Conservation (phyloP, 2,329 filamentous ascomycete species). For the Paecilomyces dactylethromorphus region DNA sequence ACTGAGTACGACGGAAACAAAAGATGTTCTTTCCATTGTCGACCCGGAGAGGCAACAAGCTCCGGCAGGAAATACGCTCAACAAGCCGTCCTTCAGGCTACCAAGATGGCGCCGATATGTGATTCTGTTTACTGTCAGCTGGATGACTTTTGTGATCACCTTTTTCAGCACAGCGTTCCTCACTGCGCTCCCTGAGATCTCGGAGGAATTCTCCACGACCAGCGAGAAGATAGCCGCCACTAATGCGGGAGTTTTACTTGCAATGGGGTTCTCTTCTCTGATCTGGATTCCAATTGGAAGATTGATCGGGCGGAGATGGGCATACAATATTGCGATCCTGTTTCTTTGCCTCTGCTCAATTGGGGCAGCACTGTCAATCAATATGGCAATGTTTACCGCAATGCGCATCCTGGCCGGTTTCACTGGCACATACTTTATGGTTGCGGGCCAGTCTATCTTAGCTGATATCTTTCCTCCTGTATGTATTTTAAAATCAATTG, state of each 20-base stretch:
- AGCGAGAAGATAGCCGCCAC: conserved; percentile 28
- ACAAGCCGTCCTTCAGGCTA: background rate
- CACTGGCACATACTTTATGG: conserved; percentile 34
- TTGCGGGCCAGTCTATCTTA: conserved; percentile 31
- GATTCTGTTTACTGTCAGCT: conserved; percentile 36
- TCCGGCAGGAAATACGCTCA: background rate
- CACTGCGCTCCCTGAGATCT: conserved; percentile 34
- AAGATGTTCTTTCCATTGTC: background rate
- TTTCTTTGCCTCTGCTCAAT: conserved; percentile 25
- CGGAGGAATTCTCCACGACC: conserved; percentile 29
- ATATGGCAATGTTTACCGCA: conserved; percentile 28
- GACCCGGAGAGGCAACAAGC: background rate
- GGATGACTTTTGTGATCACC: conserved; percentile 35
- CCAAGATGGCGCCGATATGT: conserved; percentile 34
- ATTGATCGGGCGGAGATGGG: conserved; percentile 21
- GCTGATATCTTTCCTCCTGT: conserved; percentile 35
- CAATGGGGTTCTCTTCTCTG: conserved; percentile 32
- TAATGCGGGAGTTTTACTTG: conserved; percentile 30
- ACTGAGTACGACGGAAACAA: background rate
- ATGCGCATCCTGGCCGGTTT: conserved; percentile 29
- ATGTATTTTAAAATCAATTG: background rate
- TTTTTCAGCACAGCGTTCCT: conserved; percentile 39
- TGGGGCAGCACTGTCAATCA: conserved; percentile 23
- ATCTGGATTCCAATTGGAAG: conserved; percentile 28
- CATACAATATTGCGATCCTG: conserved; percentile 29